A percentile compares a stretch with the other conserved stretches of the same genome.
phyloP scores from a whole-genome alignment of 2,329 filamentous ascomycete species.

The Cladophialophora psammophila region DNA sequence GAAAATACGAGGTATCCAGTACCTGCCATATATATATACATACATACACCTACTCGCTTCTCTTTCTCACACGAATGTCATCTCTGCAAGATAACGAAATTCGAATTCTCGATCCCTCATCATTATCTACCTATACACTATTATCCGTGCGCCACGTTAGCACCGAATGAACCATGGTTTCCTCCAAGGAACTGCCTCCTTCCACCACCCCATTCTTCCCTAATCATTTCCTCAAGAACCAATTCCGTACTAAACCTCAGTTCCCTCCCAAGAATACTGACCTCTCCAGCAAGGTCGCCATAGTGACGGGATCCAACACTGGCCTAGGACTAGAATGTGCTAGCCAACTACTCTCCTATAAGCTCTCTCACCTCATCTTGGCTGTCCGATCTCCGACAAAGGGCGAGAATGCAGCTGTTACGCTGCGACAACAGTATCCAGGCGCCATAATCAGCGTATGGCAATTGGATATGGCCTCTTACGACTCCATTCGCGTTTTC shows the following conservation, averaged over 20 bases:
- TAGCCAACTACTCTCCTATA: slow-evolving; percentile 50
- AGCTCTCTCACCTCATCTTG: slow-evolving; percentile 55
- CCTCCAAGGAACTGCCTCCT: slow-evolving; percentile 40
- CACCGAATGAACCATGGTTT: no score
- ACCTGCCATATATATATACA: no score
- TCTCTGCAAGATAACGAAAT: no score
- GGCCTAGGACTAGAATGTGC: slow-evolving; percentile 58
- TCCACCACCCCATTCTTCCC: slow-evolving; percentile 28
- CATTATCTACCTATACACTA: no score
- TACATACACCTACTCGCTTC: no score
- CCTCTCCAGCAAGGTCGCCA: slow-evolving; percentile 50
- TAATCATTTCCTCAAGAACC: slow-evolving; percentile 37
- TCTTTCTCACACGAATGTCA: no score
- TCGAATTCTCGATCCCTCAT: no score
- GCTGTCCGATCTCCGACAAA: slow-evolving; percentile 54
- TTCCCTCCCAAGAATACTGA: slow-evolving; percentile 27
- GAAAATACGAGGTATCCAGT: no score
- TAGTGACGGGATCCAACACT: slow-evolving; percentile 59
- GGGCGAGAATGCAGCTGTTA: slow-evolving; percentile 52
- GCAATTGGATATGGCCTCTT: slow-evolving; percentile 57
- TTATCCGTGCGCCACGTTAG: no score
- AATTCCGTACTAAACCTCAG: slow-evolving; percentile 37
- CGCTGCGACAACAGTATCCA: slow-evolving; percentile 48
- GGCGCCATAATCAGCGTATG: slow-evolving; percentile 56
- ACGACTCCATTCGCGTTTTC: slow-evolving; percentile 56